Conservation (phyloP, 306 rosid genomes). For the Citrullus amarus region DNA sequence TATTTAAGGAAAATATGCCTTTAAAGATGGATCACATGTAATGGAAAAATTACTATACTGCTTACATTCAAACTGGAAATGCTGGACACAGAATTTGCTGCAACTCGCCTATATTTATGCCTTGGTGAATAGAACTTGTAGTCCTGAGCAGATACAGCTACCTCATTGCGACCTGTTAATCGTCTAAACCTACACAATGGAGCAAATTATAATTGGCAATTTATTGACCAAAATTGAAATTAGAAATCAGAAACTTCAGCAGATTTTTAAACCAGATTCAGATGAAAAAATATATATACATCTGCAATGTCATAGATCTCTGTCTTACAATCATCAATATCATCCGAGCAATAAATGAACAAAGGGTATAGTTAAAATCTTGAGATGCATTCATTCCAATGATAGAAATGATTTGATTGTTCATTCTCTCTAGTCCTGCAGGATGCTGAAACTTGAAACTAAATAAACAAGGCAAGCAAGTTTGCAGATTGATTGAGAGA, state of each 20-base stretch:
- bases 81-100: slow-evolving; percentile 50
- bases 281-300: background rate
- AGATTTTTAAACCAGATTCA: background rate
- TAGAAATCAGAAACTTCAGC: background rate
- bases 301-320: background rate
- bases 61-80: slow-evolving; percentile 65
- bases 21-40: slow-evolving; percentile 7
- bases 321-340: background rate
- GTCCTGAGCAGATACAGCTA: slow-evolving; percentile 54
- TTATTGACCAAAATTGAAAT: background rate
- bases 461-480: background rate
- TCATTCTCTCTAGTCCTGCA: background rate
- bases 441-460: background rate
- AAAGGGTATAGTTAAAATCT: background rate
- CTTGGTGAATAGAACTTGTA: slow-evolving; percentile 91
- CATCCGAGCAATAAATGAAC: background rate
- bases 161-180: slow-evolving; percentile 86
- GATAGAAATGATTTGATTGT: background rate
- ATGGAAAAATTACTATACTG: slow-evolving; percentile 15
- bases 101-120: slow-evolving; percentile 71
- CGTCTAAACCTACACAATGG: slow-evolving; percentile 61
- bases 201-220: slow-evolving; percentile 12
- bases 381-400: background rate
- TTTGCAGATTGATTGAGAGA: background rate
- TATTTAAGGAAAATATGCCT: background rate